These are phyloP conservation scores for Linanthus parryae DNA, from an alignment of 148 eudicot species.

Conservation along the genomic window DNA sequence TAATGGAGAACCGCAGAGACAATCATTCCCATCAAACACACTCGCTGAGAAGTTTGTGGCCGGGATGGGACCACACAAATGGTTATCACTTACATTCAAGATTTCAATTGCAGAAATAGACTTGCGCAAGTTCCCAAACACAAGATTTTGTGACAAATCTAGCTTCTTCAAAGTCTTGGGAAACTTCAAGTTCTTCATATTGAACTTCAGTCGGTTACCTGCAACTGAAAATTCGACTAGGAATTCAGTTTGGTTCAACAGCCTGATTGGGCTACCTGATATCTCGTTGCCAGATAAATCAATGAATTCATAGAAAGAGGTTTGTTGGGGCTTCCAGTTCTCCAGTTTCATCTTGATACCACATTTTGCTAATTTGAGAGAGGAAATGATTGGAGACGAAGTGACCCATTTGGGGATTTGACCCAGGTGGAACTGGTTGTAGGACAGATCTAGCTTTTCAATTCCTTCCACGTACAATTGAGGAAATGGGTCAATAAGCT, in stretches of 20 bases:
- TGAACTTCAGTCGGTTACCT: conserved; percentile 24
- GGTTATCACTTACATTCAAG: conserved; percentile 40
- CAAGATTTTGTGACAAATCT: conserved; percentile 36
- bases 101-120: conserved; percentile 18
- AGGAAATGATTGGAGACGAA: conserved; percentile 28
- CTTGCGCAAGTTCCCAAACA: conserved; percentile 33
- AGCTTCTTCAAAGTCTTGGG: conserved; percentile 21
- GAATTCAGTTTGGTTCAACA: conserved; percentile 32
- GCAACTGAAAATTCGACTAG: conserved; percentile 35
- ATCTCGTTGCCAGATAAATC: conserved; percentile 45
- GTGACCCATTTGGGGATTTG: conserved; percentile 40
- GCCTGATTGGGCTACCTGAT: conserved; percentile 27
- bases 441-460: conserved; percentile 35
- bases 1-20: conserved; percentile 48
- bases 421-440: conserved; percentile 29
- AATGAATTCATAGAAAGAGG: conserved; percentile 33
- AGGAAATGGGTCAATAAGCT: conserved; percentile 38
- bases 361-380: conserved; percentile 40
- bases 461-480: conserved; percentile 29
- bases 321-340: conserved; percentile 31
- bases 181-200: conserved; percentile 23
- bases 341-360: conserved; percentile 42
- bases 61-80: conserved; percentile 41
- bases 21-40: conserved; percentile 39
- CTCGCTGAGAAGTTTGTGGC: conserved; percentile 30